Conservation (phyloP, 2,329 filamentous ascomycete species). For the Aureobasidium sp. region DNA sequence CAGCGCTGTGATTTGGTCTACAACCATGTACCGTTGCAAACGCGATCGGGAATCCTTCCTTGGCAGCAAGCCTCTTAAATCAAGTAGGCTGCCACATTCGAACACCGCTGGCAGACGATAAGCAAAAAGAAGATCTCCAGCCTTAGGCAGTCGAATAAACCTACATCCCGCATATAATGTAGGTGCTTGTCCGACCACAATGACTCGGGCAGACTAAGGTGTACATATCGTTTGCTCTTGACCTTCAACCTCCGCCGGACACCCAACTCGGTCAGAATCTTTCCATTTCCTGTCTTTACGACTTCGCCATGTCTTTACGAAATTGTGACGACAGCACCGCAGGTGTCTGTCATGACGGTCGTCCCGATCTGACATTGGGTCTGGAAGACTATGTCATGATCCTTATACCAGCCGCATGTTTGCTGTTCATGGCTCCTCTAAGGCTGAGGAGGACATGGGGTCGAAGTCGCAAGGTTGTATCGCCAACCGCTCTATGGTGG, state of each 20-base stretch:
- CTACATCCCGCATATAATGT: background rate
- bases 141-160: slow-evolving; percentile 13
- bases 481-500: slow-evolving; percentile 21
- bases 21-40: background rate
- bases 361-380: slow-evolving; percentile 24
- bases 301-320: background rate
- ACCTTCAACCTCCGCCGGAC: background rate
- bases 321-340: background rate
- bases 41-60: background rate
- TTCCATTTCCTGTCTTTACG: background rate
- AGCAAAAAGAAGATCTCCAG: background rate
- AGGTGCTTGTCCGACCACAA: background rate
- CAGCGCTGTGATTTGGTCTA: background rate
- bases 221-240: background rate
- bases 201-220: background rate
- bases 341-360: slow-evolving; percentile 4
- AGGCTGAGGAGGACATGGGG: slow-evolving; percentile 24
- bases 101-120: background rate
- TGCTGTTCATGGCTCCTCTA: slow-evolving; percentile 25
- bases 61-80: background rate
- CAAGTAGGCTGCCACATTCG: slow-evolving; percentile 10
- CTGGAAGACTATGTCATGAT: slow-evolving; percentile 27
- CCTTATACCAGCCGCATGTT: slow-evolving; percentile 22
- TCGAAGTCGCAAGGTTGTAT: slow-evolving; percentile 20
- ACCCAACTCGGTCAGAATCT: background rate